Evolutionary conservation across 2,329 filamentous ascomycete genomes (phyloP).

Genomic region (Botrytis deweyae): DNA sequence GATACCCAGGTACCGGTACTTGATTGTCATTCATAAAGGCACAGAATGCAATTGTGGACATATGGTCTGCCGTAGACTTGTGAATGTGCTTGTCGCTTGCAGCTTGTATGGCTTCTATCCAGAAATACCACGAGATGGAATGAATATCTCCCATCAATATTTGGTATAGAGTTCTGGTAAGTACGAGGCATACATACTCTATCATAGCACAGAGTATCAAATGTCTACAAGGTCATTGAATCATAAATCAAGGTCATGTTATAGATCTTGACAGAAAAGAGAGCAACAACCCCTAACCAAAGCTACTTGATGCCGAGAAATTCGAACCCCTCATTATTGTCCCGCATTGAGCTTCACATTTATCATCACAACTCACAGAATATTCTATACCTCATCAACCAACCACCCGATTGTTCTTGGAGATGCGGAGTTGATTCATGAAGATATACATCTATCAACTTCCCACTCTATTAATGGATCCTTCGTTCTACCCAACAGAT

Average conservation of each 20-base stretch:
- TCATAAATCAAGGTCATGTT: not conserved
- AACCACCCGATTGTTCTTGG: not conserved
- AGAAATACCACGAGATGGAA: not conserved
- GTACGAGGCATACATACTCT: not conserved
- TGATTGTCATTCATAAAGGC: not conserved
- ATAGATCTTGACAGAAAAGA: not conserved
- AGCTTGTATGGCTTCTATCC: not conserved
- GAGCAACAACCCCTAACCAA: not conserved
- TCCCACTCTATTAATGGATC: not conserved
- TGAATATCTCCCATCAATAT: not conserved
- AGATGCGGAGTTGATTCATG: not conserved
- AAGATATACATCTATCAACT: not conserved
- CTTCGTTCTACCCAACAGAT: not conserved
- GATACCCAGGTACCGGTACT: no score
- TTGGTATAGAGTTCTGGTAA: not conserved
- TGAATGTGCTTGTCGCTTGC: not conserved
- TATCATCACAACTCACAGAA: not conserved
- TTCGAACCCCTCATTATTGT: slow-evolving; percentile 16
- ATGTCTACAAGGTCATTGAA: not conserved
- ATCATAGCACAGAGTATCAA: not conserved
- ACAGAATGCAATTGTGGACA: not conserved
- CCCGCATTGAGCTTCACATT: slow-evolving; percentile 11
- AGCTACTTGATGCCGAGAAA: not conserved
- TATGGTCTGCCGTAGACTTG: not conserved
- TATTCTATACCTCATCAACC: not conserved